Conservation (phyloP, 1,284 basidiomycete species). For the Moniliella sp. region DNA sequence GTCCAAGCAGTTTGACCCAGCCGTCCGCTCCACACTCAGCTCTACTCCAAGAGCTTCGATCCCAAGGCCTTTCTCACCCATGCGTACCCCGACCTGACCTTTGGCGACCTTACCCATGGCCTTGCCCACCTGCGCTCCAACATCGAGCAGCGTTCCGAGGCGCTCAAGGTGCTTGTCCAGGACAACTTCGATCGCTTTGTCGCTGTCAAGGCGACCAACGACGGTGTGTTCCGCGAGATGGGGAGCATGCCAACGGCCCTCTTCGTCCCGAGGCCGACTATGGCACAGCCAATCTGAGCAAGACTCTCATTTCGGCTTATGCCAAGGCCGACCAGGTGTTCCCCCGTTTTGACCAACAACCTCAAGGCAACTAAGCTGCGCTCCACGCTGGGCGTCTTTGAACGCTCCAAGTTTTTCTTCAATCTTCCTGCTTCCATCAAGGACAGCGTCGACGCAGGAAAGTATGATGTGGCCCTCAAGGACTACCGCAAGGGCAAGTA, state of each 20-base stretch:
- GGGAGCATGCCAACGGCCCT: conserved; percentile 47
- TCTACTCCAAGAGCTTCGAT: conserved; percentile 77
- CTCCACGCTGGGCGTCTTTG: conserved; percentile 79
- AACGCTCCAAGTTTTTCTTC: conserved; percentile 93
- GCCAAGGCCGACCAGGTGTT: conserved; percentile 79
- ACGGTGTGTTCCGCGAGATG: conserved; percentile 83
- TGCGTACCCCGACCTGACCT: conserved; percentile 84
- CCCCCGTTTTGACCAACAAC: conserved; percentile 80
- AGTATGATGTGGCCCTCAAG: conserved; percentile 73
- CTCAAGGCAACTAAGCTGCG: conserved; percentile 80
- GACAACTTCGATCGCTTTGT: conserved; percentile 97
- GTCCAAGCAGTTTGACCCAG: conserved; percentile 31
- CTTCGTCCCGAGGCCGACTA: conserved; percentile 56
- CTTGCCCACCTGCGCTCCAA: conserved; percentile 14
- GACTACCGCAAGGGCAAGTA: conserved; percentile 95
- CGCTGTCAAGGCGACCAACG: conserved; percentile 82
- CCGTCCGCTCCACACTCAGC: conserved; percentile 14
- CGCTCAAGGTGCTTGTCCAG: conserved; percentile 77
- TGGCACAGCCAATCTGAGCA: conserved; percentile 40
- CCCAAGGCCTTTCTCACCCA: conserved; percentile 76
- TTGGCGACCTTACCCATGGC: conserved; percentile 53
- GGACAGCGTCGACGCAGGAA: conserved; percentile 52
- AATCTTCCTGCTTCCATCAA: conserved; percentile 79
- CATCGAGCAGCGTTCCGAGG: conserved; percentile 48
- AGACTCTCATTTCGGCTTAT: background rate